phyloP scores from a whole-genome alignment of 2,329 filamentous ascomycete species.

The Stagonosporopsis tanaceti region DNA sequence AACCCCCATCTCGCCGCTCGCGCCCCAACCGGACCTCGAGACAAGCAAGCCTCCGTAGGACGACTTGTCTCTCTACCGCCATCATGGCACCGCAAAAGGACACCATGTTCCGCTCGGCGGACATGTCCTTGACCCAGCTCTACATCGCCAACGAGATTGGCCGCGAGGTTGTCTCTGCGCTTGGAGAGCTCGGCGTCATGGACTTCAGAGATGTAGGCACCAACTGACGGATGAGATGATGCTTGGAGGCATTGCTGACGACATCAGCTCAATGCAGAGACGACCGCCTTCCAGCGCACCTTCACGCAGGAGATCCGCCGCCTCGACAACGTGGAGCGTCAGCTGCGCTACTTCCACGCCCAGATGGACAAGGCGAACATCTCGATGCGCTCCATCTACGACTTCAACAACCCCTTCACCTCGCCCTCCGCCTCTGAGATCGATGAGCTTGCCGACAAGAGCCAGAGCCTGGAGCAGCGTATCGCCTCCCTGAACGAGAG shows the following conservation, averaged over 20 bases:
- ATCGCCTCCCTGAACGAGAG: conserved; percentile 94
- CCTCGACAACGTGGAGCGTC: conserved; percentile 96
- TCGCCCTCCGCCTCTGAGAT: conserved; percentile 93
- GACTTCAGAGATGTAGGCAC: conserved; percentile 91
- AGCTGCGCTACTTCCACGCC: conserved; percentile 91
- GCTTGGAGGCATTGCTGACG: conserved; percentile 32
- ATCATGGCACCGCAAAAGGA: conserved; percentile 73
- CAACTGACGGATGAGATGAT: not conserved
- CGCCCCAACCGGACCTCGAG: conserved; percentile 30
- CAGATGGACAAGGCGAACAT: conserved; percentile 96
- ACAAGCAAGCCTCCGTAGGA: conserved; percentile 32
- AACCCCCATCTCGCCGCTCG: conserved; percentile 36
- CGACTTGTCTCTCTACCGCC: conserved; percentile 44
- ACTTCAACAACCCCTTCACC: conserved; percentile 86
- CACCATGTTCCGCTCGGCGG: conserved; percentile 99
- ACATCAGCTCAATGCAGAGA: conserved; percentile 84
- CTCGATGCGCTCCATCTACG: conserved; percentile 85
- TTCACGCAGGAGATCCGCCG: conserved; percentile 98
- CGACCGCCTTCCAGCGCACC: conserved; percentile 93
- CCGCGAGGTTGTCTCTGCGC: conserved; percentile 92
- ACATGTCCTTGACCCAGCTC: conserved; percentile 99
- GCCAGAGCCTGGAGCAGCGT: conserved; percentile 90
- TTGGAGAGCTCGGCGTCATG: conserved; percentile 94
- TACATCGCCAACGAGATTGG: conserved; percentile 99
- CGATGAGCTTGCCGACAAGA: conserved; percentile 91